phyloP scores from a whole-genome alignment of 345 rosid genomes.

The Gossypium mustelinum region DNA sequence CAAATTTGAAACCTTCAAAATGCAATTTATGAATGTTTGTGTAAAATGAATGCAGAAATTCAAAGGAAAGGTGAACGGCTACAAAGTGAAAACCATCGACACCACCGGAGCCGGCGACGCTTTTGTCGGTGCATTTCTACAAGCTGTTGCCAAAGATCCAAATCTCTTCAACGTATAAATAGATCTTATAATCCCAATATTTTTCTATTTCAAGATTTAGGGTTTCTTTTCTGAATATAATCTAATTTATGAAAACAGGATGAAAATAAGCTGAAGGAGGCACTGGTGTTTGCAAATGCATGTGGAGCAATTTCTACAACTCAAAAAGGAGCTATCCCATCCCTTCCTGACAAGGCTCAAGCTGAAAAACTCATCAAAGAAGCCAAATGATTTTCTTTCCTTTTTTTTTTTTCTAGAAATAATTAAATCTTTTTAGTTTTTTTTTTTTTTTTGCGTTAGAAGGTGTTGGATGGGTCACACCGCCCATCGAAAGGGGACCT shows the following conservation, averaged over 20 bases:
- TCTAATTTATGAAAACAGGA: background rate
- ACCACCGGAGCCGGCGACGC: conserved; percentile 2
- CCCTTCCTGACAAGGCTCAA: conserved; percentile 5
- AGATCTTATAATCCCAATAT: background rate
- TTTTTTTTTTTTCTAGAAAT: background rate
- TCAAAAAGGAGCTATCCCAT: conserved; percentile 4
- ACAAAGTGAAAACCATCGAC: background rate
- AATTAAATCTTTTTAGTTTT: background rate
- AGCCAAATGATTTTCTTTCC: background rate
- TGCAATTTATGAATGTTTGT: background rate
- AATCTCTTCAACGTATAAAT: background rate
- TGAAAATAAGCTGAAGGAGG: conserved; percentile 4
- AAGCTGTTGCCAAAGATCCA: background rate
- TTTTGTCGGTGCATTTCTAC: conserved; percentile 1
- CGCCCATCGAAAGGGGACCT: too few species aligned
- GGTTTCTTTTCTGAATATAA: background rate
- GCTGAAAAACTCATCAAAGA: conserved; percentile 1
- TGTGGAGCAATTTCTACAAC: conserved; percentile 2
- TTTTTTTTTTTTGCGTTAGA: accelerated
- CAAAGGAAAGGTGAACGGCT: background rate
- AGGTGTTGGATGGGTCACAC: too few species aligned
- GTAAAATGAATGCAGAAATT: background rate
- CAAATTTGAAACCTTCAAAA: background rate
- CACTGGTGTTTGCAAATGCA: background rate
- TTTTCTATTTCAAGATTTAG: background rate